phyloP scores from a whole-genome alignment of 257 asterid species.

The Galeopsis tetrahit region DNA sequence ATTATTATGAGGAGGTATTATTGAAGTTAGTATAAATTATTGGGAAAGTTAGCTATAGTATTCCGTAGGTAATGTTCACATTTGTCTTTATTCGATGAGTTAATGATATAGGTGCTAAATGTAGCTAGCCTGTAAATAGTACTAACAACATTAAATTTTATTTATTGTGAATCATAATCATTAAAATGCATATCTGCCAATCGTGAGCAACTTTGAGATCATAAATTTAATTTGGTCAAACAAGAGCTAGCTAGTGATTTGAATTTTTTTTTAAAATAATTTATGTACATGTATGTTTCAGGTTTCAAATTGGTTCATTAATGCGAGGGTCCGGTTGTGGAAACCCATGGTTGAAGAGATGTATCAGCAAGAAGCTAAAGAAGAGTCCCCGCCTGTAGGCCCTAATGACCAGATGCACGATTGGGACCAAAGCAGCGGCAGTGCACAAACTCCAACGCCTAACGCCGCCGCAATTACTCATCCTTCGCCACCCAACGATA shows the following conservation, averaged over 20 bases:
- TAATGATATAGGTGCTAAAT: slow-evolving; percentile 24
- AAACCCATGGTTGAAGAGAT: slow-evolving; percentile 99
- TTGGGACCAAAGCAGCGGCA: slow-evolving; percentile 50
- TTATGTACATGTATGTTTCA: slow-evolving; percentile 35
- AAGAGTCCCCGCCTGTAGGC: slow-evolving; percentile 27
- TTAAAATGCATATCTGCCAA: slow-evolving; percentile 23
- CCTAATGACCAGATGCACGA: background rate
- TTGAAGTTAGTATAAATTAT: background rate
- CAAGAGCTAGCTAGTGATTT: background rate
- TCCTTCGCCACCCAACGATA: slow-evolving; percentile 40
- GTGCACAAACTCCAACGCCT: slow-evolving; percentile 73
- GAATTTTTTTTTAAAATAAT: background rate
- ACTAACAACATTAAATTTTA: slow-evolving; percentile 33
- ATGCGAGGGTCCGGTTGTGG: slow-evolving; percentile 99
- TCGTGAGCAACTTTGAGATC: slow-evolving; percentile 1
- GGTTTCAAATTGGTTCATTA: slow-evolving; percentile 99
- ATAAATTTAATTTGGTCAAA: background rate
- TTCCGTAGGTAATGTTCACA: slow-evolving; percentile 8
- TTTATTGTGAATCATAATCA: slow-evolving; percentile 12
- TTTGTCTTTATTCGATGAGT: slow-evolving; percentile 27
- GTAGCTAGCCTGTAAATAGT: slow-evolving; percentile 18
- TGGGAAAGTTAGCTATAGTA: background rate
- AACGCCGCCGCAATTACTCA: slow-evolving; percentile 36
- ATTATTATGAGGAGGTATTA: background rate
- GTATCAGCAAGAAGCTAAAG: slow-evolving; percentile 97